Percentiles rank a stretch among this genome's conserved stretches.
Evolutionary conservation across 495 filamentous ascomycete species (phyloP).

Genomic region (Usnea hakonensis): DNA sequence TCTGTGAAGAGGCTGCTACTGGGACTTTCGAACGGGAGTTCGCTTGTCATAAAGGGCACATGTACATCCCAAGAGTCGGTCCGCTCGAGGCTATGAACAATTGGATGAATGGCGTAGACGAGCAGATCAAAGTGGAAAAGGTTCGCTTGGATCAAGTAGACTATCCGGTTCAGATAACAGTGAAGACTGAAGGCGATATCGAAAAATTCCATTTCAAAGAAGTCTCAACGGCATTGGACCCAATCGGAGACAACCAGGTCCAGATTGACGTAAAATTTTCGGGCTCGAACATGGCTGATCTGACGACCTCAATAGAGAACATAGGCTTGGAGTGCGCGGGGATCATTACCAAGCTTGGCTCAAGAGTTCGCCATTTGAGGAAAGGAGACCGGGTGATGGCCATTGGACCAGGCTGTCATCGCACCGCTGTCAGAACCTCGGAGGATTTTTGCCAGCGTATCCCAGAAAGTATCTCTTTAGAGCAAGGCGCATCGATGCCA

Average conservation of each 20-base stretch:
- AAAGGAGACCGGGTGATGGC: constrained; percentile 43
- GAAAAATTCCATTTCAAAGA: not conserved
- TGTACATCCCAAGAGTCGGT: constrained; percentile 7
- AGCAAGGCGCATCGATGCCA: constrained; percentile 28
- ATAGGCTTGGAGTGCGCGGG: constrained; percentile 34
- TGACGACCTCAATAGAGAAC: not conserved
- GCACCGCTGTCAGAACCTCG: not conserved
- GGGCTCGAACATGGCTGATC: not conserved
- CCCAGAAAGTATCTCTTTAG: constrained; percentile 24
- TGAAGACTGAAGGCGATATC: not conserved
- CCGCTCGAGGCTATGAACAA: not conserved
- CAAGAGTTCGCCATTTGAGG: constrained; percentile 36
- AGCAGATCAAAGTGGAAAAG: not conserved
- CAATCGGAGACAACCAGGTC: not conserved
- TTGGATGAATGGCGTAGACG: not conserved
- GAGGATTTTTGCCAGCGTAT: constrained; percentile 16
- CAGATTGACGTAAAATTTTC: constrained; percentile 1
- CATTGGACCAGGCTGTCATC: constrained; percentile 8
- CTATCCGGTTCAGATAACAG: not conserved
- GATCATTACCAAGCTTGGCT: constrained; percentile 42
- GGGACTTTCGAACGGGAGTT: not conserved
- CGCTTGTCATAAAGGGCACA: constrained; percentile 7
- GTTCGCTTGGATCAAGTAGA: not conserved
- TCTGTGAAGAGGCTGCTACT: not conserved
- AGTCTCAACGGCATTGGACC: not conserved